Evolutionary conservation across 371 early-diverging fungal species (phyloP), one percentile per base, ranked within the genome.

Genomic region (Mucor lusitanicus): DNA sequence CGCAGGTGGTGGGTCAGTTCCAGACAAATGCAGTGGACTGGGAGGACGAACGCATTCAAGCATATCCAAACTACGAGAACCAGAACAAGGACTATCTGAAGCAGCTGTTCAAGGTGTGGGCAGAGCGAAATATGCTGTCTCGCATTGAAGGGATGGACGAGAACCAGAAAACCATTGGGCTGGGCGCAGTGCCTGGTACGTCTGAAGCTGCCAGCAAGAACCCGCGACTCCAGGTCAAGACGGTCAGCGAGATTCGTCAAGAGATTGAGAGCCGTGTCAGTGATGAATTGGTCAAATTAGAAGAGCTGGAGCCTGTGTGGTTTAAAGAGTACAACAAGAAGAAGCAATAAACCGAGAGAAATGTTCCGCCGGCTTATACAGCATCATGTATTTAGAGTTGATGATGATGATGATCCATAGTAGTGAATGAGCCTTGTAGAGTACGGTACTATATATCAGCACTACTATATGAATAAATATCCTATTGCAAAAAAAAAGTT

Each of bases 21-120:
- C 61, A 68, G 21, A 50, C 53, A 1, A 54, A 25, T 1, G 27
- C 61, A 3, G 54, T 77, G n/a, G 57, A 74, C 12, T 77, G 77
- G 77, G 54, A 64, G 2, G 77, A 77, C 59, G 62, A 64, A 7
- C 67, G 77, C 5, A 70, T 77, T n/a, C 72, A 71, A 23, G 23
- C 68, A 17, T 75, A 70, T 54, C 56, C 70, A 0, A 30, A n/a
- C 19, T 65, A 74, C 13, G 42, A 72, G 7, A 19, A 53, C 21
- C 69, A 66, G 28, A 75, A 74, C 64, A 78, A 72, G 33, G 63
- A 64, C 11, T 78, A 78, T 48, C 54, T 78, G 33, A 57, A 70
- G 25, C 71, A 71, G 21, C 28, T 78, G 23, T 78, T 72, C n/a
- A 70, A 59, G 15, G 66, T 70, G 2, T 74, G 75, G 70, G 65